Evolutionary conservation across 352 stramenopile species (phyloP), one percentile per base, ranked within the genome.

Genomic region (Globisporangium barbulae): DNA sequence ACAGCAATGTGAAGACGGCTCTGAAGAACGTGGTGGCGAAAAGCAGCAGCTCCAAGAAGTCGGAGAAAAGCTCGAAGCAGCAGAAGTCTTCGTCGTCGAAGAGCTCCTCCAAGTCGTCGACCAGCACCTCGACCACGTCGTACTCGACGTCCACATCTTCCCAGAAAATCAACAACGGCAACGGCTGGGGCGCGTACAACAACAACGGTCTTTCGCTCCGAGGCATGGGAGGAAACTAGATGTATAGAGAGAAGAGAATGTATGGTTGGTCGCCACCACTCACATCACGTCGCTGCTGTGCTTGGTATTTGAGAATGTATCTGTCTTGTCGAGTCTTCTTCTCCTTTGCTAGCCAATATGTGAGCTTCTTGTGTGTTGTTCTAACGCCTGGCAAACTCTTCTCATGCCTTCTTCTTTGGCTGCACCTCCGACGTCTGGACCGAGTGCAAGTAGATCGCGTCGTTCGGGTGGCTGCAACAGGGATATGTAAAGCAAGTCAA

Each of bases 371-470:
- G 17, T 5, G 3, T 41, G 8, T 50, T 25, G 17, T 63, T 53
- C 44, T 53, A 41, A 44, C 55, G 17, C 6, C 41, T 55, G n/a
- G 17, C 1, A 30, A 41, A 12, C 21, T 70, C 42, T 74, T 55
- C 45, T 55, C 25, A 62, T 6, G 55, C 53, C 45, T 89, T 90
- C 53, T 74, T 85, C 71, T 95, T 94, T 12, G 85, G 86, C 49
- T 80, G 83, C 58, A 97, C 88, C 66, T 99, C 94, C 21, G 75
- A 74, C 44, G 91, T 83, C 63, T 97, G 77, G 53, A 98, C 84
- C 15, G 78, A 72, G 56, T 97, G 92, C 28, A 99, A 76, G 75
- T 93, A 98, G 66, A 99, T 93, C 53, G 96, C 88, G 70, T 99
- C 96, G 61, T 93, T 85, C 30, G 94, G 94, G 68, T 98, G 92